These are phyloP conservation scores for Apiotrichum akiyoshidainum DNA, from an alignment of 1,284 basidiomycete genomes.

Conservation along the genomic window DNA sequence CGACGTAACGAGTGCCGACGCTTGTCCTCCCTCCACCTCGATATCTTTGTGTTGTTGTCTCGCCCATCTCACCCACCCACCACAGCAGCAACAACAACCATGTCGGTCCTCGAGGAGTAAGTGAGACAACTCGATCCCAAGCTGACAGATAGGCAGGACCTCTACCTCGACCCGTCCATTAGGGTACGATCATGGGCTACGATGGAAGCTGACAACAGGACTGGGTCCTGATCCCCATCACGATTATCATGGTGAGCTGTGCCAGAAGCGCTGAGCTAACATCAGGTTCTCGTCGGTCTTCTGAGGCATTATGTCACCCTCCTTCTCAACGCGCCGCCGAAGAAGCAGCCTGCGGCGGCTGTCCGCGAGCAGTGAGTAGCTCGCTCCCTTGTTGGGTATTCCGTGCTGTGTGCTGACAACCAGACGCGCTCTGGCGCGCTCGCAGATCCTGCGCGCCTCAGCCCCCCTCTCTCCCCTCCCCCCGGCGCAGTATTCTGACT, in stretches of 20 bases:
- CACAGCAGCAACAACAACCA: not conserved
- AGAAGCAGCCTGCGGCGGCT: slow-evolving; percentile 70
- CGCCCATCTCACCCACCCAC: not conserved
- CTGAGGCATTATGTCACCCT: slow-evolving; percentile 89
- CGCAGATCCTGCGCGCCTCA: slow-evolving; percentile 76
- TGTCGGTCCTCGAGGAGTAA: slow-evolving; percentile 19
- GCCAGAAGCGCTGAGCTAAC: slow-evolving; percentile 13
- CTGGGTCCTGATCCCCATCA: slow-evolving; percentile 89
- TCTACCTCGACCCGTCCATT: slow-evolving; percentile 90
- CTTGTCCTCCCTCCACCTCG: not conserved
- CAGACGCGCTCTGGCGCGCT: slow-evolving; percentile 78
- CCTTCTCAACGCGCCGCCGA: slow-evolving; percentile 78
- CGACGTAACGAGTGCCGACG: not conserved
- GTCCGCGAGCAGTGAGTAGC: slow-evolving; percentile 86
- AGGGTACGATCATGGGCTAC: slow-evolving; percentile 57
- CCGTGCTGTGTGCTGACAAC: not conserved
- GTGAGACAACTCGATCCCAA: not conserved
- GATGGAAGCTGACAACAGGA: slow-evolving; percentile 37
- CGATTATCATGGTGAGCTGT: slow-evolving; percentile 81
- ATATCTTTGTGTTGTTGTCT: not conserved
- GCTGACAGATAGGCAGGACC: slow-evolving; percentile 40
- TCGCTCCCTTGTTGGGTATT: not conserved
- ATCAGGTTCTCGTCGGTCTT: slow-evolving; percentile 86
- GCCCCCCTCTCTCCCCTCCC: slow-evolving; percentile 76
- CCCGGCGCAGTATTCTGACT: slow-evolving; percentile 66